Base-by-base conservation (phyloP, 2,329 filamentous ascomycete genomes). In the Zymoseptoria crescenta region DNA sequence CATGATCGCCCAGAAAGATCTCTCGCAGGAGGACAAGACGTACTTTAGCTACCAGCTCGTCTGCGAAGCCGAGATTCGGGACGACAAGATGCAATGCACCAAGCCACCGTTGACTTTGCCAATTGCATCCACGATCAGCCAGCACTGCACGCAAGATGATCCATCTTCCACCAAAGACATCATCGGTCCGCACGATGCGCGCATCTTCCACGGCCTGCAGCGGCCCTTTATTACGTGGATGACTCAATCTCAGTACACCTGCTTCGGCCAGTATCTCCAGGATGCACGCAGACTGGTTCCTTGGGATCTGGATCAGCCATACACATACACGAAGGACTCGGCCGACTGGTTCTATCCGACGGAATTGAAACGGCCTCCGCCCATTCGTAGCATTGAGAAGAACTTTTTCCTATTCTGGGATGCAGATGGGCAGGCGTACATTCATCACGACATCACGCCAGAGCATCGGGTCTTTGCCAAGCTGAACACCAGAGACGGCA, bases 401-500 rank as follows among this genome's bases (percentile, higher is more conserved):
- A 85, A 85, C 63, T 85, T 77, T 75, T 85, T 85, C 61, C 61
- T 81, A 1, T 85, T 85, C 71, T 85, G 82, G 82, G 81, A 83
- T 60, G 59, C 60, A 0, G 59, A 70, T 0, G 76, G 75, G 7
- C 66, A 74, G 24, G 70, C 76, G 58, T 82, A 82, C 65, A 72
- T 75, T 0, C 81, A 85, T 66, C 77, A 83, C 66, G 80, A 83
- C 61, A 65, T 83, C 2, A 63, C 66, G 0, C 81, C 81, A 0
- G 70, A 70, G 10, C 51, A 51, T 8, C 78, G 82, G 0, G 73
- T 72, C 0, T 84, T 83, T 63, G 75, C 81, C 1, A 70, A 71
- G 35, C 65, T 83, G 2, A 62, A 65, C 4, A 45, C 62, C 0
- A 45, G 13, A 13, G 77, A 81, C 62, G 81, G 80, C 2, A 74